phyloP scores from a whole-genome alignment of 768 basidiomycete species.

The Lactarius sp. region DNA sequence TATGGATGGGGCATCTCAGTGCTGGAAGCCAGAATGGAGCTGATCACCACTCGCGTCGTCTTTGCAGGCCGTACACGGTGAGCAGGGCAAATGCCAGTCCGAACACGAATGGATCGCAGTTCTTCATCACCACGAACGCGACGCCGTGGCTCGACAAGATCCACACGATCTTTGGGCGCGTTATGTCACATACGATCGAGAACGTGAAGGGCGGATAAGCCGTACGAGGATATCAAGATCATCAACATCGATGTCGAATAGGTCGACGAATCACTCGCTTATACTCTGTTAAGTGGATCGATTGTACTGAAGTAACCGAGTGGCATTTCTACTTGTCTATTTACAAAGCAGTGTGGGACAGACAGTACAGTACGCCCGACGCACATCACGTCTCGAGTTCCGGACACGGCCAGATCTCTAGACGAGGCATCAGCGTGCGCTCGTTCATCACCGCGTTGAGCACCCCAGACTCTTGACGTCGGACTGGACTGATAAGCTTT shows the following conservation, averaged over 20 bases:
- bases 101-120: slow-evolving; percentile 90
- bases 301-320: too few relatives aligned
- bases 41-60: not conserved
- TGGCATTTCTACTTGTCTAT: not conserved
- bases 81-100: slow-evolving; percentile 95
- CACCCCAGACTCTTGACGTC: not conserved
- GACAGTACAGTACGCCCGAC: too few relatives aligned
- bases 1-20: too few relatives aligned
- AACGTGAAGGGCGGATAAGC: slow-evolving; percentile 83
- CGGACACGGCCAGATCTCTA: not conserved
- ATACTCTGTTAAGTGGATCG: not conserved
- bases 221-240: slow-evolving; percentile 92
- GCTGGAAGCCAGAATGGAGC: too few relatives aligned
- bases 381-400: not conserved
- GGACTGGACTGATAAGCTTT: too few relatives aligned
- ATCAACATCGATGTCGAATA: slow-evolving; percentile 72
- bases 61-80: slow-evolving; percentile 79
- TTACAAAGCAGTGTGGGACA: too few relatives aligned
- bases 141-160: slow-evolving; percentile 92
- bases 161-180: slow-evolving; percentile 90
- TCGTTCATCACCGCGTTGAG: not conserved
- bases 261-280: not conserved
- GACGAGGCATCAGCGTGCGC: not conserved
- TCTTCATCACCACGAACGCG: slow-evolving; percentile 95
- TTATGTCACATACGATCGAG: slow-evolving; percentile 82